Evolutionary conservation across 2,329 filamentous ascomycete species (phyloP).

Genomic region (Diplodia mutila): DNA sequence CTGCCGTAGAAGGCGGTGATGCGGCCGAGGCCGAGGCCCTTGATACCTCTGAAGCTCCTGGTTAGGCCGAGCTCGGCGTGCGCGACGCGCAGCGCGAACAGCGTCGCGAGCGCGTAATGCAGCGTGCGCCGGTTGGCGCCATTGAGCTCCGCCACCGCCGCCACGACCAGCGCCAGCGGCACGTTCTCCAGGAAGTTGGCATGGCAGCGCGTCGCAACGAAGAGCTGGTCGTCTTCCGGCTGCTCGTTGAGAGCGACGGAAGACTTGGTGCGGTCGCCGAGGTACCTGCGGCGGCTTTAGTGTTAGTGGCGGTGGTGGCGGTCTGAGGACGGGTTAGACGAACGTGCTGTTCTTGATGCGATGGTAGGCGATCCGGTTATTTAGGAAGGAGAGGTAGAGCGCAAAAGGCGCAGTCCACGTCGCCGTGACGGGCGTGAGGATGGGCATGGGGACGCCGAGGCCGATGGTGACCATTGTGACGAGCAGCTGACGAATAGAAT

Average conservation of each 20-base stretch:
- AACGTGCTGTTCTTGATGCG: slow-evolving; percentile 41
- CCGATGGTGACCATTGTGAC: slow-evolving; percentile 34
- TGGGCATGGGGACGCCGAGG: slow-evolving; percentile 38
- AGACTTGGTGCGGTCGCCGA: slow-evolving; percentile 33
- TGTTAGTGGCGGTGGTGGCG: not conserved
- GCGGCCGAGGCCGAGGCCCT: slow-evolving; percentile 33
- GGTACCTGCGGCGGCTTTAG: slow-evolving; percentile 28
- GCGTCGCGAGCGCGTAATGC: slow-evolving; percentile 43
- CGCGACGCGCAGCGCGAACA: slow-evolving; percentile 45
- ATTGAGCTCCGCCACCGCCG: slow-evolving; percentile 50
- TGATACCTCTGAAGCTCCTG: slow-evolving; percentile 27
- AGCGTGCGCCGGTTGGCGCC: slow-evolving; percentile 46
- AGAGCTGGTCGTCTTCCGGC: slow-evolving; percentile 32
- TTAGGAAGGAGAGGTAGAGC: slow-evolving; percentile 48
- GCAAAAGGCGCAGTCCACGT: slow-evolving; percentile 48
- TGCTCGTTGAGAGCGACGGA: not conserved
- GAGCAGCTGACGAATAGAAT: not conserved
- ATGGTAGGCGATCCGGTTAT: slow-evolving; percentile 43
- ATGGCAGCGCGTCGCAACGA: slow-evolving; percentile 43
- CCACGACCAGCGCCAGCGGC: slow-evolving; percentile 44
- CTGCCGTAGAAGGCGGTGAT: slow-evolving; percentile 38
- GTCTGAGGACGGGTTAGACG: slow-evolving; percentile 28
- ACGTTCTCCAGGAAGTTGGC: slow-evolving; percentile 52
- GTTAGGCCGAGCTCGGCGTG: slow-evolving; percentile 48
- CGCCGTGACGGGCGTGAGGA: slow-evolving; percentile 43